Evolutionary conservation across 2,329 filamentous ascomycete species (phyloP).

Genomic region (Fusarium nelsonii): DNA sequence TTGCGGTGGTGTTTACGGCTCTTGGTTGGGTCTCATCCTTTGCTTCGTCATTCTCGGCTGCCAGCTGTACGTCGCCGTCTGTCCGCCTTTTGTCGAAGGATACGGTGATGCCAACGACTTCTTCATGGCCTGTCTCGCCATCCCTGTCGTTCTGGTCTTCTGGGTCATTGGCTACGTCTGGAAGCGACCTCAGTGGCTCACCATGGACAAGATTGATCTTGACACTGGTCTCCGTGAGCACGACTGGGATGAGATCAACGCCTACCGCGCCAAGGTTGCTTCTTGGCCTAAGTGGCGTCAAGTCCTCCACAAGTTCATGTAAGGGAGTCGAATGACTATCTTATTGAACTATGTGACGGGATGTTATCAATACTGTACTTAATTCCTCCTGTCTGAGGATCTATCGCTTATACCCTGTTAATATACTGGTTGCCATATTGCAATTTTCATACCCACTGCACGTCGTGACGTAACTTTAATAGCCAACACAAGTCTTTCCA

Average conservation of each 20-base stretch:
- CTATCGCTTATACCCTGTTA: slow-evolving; percentile 33
- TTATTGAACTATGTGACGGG: background rate
- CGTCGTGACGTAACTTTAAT: too few relatives aligned
- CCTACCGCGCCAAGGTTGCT: slow-evolving; percentile 62
- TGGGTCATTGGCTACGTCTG: slow-evolving; percentile 70
- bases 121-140: slow-evolving; percentile 66
- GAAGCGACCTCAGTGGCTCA: slow-evolving; percentile 73
- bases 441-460: too few relatives aligned
- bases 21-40: slow-evolving; percentile 70
- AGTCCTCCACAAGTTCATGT: slow-evolving; percentile 32
- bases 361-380: slow-evolving; percentile 17
- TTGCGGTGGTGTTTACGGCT: slow-evolving; percentile 70
- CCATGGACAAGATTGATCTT: slow-evolving; percentile 71
- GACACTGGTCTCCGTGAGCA: slow-evolving; percentile 74
- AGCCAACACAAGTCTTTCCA: too few relatives aligned
- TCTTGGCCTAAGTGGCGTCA: slow-evolving; percentile 63
- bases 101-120: slow-evolving; percentile 61
- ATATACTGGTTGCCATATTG: slow-evolving; percentile 20
- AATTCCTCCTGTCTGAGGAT: slow-evolving; percentile 11
- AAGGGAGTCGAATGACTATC: background rate
- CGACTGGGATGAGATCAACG: slow-evolving; percentile 72
- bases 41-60: slow-evolving; percentile 66
- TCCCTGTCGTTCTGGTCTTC: slow-evolving; percentile 66
- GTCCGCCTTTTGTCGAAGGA: slow-evolving; percentile 50
- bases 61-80: slow-evolving; percentile 64